Conservation (phyloP, 805 yeast genomes). For the Teunomyces tritomae region DNA sequence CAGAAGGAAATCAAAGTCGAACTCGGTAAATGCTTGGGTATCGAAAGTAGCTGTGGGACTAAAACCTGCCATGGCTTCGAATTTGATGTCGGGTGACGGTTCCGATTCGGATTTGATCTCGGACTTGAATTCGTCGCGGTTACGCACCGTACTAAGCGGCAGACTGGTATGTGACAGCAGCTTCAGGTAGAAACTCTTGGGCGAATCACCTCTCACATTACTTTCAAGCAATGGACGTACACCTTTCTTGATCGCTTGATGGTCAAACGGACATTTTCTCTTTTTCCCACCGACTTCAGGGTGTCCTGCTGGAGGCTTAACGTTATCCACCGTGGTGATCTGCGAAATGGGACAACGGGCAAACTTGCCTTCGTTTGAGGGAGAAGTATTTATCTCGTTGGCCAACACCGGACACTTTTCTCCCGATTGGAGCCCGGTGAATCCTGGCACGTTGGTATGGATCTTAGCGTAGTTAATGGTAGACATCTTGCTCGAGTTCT, state of each 20-base stretch:
- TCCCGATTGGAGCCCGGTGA: slow-evolving; percentile 14
- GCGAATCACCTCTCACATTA: slow-evolving; percentile 14
- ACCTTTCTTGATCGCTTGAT: slow-evolving; percentile 13
- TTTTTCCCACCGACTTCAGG: slow-evolving; percentile 10
- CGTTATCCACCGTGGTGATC: slow-evolving; percentile 18
- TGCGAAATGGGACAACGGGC: slow-evolving; percentile 25
- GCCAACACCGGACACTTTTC: slow-evolving; percentile 1
- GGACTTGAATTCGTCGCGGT: not conserved
- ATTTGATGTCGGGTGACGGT: not conserved
- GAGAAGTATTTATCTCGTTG: not conserved
- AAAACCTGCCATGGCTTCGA: not conserved
- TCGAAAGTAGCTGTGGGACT: slow-evolving; percentile 5
- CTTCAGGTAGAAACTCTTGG: slow-evolving; percentile 1
- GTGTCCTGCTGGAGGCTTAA: slow-evolving; percentile 1
- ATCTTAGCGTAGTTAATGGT: slow-evolving; percentile 31
- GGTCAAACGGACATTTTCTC: slow-evolving; percentile 35
- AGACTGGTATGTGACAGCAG: not conserved
- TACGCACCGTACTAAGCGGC: not conserved
- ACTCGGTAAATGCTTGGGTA: slow-evolving; percentile 9
- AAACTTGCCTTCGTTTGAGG: slow-evolving; percentile 2
- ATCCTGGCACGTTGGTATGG: slow-evolving; percentile 29
- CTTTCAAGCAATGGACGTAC: slow-evolving; percentile 14
- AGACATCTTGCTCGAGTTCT: slow-evolving; percentile 26
- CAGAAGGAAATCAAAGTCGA: slow-evolving; percentile 28
- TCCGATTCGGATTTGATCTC: not conserved